phyloP scores from a whole-genome alignment of 768 basidiomycete genomes.

The Suillus luteus region DNA sequence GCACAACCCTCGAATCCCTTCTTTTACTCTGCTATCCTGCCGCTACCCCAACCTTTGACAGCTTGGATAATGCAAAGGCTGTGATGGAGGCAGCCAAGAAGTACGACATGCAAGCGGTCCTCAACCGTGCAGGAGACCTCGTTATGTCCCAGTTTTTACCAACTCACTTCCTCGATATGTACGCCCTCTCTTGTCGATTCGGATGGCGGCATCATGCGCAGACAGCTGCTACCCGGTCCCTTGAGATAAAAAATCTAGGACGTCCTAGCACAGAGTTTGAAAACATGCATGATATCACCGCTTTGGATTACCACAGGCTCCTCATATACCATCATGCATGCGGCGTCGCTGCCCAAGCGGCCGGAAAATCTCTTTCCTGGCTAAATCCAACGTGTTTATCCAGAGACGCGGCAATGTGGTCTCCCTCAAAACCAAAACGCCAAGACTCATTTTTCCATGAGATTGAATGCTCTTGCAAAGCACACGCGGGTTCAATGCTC shows the following conservation, averaged over 20 bases:
- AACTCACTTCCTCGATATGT: slow-evolving; percentile 25
- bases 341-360: slow-evolving; percentile 21
- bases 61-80: slow-evolving; percentile 16
- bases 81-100: slow-evolving; percentile 25
- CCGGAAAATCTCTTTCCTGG: background rate
- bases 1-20: slow-evolving; percentile 25
- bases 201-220: slow-evolving; percentile 22
- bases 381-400: background rate
- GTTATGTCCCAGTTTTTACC: slow-evolving; percentile 13
- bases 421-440: too few species aligned
- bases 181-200: slow-evolving; percentile 30
- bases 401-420: too few species aligned
- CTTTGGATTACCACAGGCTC: slow-evolving; percentile 42
- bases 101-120: slow-evolving; percentile 28
- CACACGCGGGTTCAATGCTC: background rate
- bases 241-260: slow-evolving; percentile 15
- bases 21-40: slow-evolving; percentile 44
- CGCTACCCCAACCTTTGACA: slow-evolving; percentile 1
- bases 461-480: too few species aligned
- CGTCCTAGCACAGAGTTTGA: slow-evolving; percentile 24
- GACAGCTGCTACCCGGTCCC: slow-evolving; percentile 25
- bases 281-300: slow-evolving; percentile 45
- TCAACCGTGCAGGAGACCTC: slow-evolving; percentile 20
- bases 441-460: too few species aligned
- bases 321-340: slow-evolving; percentile 44